These are phyloP conservation scores for Eucalyptus victrix DNA, from an alignment of 345 rosid genomes.

Conservation along the genomic window DNA sequence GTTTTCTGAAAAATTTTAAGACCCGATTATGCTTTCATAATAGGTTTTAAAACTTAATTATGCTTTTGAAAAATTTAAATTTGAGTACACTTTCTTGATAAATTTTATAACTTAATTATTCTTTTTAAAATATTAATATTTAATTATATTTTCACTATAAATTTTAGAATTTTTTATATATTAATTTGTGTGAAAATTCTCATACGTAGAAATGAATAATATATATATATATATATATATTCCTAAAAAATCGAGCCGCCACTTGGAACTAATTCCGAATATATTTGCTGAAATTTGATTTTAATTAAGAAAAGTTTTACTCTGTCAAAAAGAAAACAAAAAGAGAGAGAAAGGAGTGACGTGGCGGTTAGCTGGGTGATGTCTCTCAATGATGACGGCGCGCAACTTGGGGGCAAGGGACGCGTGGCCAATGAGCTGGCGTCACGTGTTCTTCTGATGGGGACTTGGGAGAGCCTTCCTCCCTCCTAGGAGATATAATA, in stretches of 20 bases:
- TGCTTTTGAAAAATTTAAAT: no score
- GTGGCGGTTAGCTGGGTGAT: background rate
- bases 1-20: fast-evolving
- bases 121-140: no score
- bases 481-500: background rate
- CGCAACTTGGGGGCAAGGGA: background rate
- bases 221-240: no score
- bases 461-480: background rate
- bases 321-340: background rate
- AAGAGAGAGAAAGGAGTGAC: background rate
- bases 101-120: no score
- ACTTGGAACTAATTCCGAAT: background rate
- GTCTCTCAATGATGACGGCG: background rate
- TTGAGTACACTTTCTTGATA: no score
- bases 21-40: fast-evolving
- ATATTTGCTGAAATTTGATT: background rate
- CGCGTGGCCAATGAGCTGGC: background rate
- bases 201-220: background rate
- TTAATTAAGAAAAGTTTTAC: background rate
- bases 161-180: no score
- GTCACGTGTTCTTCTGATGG: background rate
- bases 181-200: background rate
- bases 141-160: no score
- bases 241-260: background rate
- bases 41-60: fast-evolving